Percentiles rank a stretch among this genome's conserved stretches.
phyloP scores from a whole-genome alignment of 2,329 filamentous ascomycete genomes.

The Clonostachys chloroleuca region DNA sequence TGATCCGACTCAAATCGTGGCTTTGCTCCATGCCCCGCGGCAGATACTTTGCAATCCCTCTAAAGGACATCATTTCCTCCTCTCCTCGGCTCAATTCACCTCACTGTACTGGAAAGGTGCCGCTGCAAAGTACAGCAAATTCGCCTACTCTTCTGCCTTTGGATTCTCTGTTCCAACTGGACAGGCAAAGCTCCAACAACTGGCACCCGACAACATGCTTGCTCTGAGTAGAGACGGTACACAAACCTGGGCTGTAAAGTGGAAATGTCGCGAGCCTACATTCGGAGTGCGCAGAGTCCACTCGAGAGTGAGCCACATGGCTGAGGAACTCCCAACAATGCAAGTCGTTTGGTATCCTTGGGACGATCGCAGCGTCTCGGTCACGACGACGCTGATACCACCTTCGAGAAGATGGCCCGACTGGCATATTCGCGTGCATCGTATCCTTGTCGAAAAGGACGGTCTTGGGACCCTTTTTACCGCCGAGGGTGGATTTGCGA shows the following conservation, averaged over 20 bases:
- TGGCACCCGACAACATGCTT: constrained; percentile 26
- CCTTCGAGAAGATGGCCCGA: constrained; percentile 48
- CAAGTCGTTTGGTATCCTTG: constrained; percentile 8
- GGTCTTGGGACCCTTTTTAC: constrained; percentile 2
- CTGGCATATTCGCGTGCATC: constrained; percentile 53
- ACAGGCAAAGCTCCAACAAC: constrained; percentile 16
- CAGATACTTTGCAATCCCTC: constrained; percentile 37
- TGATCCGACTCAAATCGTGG: too few species aligned
- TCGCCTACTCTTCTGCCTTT: constrained; percentile 38
- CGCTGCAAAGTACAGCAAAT: constrained; percentile 35
- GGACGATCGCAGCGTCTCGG: constrained; percentile 1
- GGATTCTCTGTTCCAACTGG: constrained; percentile 31
- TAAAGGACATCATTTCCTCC: constrained; percentile 24
- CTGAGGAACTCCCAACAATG: neutral
- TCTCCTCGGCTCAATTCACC: constrained; percentile 25
- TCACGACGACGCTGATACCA: constrained; percentile 7
- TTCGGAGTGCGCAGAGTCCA: neutral
- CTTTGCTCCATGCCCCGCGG: constrained; percentile 17
- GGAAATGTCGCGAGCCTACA: constrained; percentile 4
- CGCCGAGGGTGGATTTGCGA: constrained; percentile 9
- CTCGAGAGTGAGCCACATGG: neutral
- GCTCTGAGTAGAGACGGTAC: constrained; percentile 7
- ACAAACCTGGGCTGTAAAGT: constrained; percentile 5
- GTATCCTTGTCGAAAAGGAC: neutral
- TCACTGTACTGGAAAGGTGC: constrained; percentile 19